phyloP scores from a whole-genome alignment of 2,329 filamentous ascomycete species.

The Leptographium galeiforme region DNA sequence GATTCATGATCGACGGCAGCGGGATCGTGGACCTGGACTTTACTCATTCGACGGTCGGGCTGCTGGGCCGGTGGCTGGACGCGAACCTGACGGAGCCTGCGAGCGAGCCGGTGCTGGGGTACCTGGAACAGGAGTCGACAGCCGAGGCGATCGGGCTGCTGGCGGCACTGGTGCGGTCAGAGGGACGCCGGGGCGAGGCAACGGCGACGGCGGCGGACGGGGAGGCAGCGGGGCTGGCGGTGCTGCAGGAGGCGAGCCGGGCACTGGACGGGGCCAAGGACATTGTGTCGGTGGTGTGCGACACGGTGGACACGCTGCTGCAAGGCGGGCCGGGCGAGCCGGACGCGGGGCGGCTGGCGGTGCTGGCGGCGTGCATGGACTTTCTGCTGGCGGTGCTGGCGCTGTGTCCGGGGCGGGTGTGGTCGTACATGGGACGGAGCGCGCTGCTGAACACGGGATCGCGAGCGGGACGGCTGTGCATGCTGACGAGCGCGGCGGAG shows the following conservation, averaged over 20 bases:
- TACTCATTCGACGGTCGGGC: slow-evolving; percentile 64
- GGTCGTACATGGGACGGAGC: slow-evolving; percentile 78
- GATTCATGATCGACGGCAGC: slow-evolving; percentile 64
- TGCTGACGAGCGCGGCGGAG: slow-evolving; percentile 72
- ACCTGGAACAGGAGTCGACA: slow-evolving; percentile 46
- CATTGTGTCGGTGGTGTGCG: slow-evolving; percentile 67
- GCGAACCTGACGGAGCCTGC: slow-evolving; percentile 47
- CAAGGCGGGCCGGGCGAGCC: slow-evolving; percentile 42
- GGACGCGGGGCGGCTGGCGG: slow-evolving; percentile 52
- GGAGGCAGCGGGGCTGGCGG: slow-evolving; percentile 24
- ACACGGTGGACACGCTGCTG: slow-evolving; percentile 64
- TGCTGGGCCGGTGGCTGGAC: slow-evolving; percentile 64
- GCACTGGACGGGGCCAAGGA: slow-evolving; percentile 49
- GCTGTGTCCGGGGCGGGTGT: slow-evolving; percentile 71
- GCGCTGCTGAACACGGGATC: slow-evolving; percentile 65
- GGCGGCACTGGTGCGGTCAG: slow-evolving; percentile 51
- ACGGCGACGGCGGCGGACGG: background rate
- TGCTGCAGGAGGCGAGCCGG: slow-evolving; percentile 46
- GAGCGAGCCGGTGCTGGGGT: slow-evolving; percentile 37
- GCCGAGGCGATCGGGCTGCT: slow-evolving; percentile 64
- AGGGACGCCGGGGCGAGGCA: slow-evolving; percentile 22
- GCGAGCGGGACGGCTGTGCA: slow-evolving; percentile 61
- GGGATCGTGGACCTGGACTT: slow-evolving; percentile 67
- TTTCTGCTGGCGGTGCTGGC: slow-evolving; percentile 64
- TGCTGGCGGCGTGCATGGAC: slow-evolving; percentile 58